These are phyloP conservation scores for Globisporangium middletonii DNA, from an alignment of 352 stramenopile species.

Conservation along the genomic window DNA sequence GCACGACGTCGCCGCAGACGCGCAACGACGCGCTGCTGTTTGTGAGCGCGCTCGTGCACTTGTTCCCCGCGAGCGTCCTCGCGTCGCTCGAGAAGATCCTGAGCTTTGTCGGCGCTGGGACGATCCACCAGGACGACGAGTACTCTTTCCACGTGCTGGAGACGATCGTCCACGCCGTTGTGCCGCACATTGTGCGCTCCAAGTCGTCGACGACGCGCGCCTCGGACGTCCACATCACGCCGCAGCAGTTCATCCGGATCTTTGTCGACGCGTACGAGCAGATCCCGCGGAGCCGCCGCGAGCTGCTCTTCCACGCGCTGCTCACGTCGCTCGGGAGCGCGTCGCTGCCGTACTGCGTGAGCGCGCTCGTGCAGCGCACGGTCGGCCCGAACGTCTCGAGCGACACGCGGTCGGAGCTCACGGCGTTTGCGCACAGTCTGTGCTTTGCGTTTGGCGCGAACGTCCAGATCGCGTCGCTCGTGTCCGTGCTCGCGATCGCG, in stretches of 20 bases:
- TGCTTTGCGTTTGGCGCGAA: conserved; percentile 50
- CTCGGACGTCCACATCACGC: conserved; percentile 29
- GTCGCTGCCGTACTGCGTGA: conserved; percentile 44
- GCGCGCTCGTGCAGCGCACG: conserved; percentile 46
- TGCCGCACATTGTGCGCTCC: conserved; percentile 58
- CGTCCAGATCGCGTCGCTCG: conserved; percentile 51
- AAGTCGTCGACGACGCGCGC: conserved; percentile 5
- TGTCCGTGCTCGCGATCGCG: conserved; percentile 53
- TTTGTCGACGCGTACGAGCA: conserved; percentile 74
- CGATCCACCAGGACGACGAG: conserved; percentile 71
- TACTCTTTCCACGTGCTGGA: conserved; percentile 88
- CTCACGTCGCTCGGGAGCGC: conserved; percentile 45
- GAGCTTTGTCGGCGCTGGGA: conserved; percentile 46
- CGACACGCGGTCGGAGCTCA: conserved; percentile 37
- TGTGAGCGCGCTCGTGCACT: conserved; percentile 68
- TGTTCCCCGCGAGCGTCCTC: conserved; percentile 69
- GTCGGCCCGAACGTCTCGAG: conserved; percentile 17
- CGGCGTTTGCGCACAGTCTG: conserved; percentile 64
- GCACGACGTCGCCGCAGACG: conserved; percentile 66
- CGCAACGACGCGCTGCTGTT: conserved; percentile 81
- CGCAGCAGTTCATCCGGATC: conserved; percentile 68
- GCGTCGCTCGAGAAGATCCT: conserved; percentile 76
- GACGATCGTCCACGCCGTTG: conserved; percentile 74
- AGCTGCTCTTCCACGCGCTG: conserved; percentile 61
- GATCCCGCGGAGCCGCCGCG: conserved; percentile 51